Base-by-base conservation (phyloP, 176 grass and related monocot genomes). In the Olyra latifolia region DNA sequence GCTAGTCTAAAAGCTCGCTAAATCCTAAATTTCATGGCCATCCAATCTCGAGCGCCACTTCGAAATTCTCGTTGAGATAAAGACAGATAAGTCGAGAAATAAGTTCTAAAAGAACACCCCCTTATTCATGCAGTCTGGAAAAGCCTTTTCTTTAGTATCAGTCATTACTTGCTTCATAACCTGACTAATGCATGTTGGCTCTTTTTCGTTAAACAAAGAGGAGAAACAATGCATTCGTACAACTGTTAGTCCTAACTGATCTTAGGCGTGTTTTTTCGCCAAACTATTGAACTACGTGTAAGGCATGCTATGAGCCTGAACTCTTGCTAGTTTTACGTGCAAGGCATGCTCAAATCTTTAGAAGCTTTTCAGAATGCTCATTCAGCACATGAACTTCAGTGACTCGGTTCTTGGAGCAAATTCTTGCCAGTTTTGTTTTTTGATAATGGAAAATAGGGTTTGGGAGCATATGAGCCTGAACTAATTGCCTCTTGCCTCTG, bases 401-500 rank as follows among this genome's bases (percentile, higher is more conserved):
- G 25, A 71, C 4, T 19, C 43, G 7, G 7, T 30, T 49, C 24
- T 45, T 49, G 45, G 15, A 48, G 15, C 25, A 71, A 4, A 30
- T 5, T 71, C 9, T 25, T 28, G 39, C 16, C 27, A 22, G 15
- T 10, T n/a, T n/a, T n/a, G n/a, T n/a, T n/a, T n/a, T n/a, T n/a
- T n/a, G n/a, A n/a, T n/a, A n/a, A n/a, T n/a, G n/a, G n/a, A n/a
- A n/a, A n/a, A n/a, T 10, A 8, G 19, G 38, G 20, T 20, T 76
- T 6, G 1, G 27, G 24, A 7, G 48, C 3, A 38, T 30, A 12
- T 8, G 10, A 13, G 23, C 28, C 29, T 35, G 25, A 73, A 62
- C 71, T 10, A 8, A 74, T 65, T 4, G 35, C 16, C 17, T 65
- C 10, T 83, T 83, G 69, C 70, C 61, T 72, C 58, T 86, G 78